Evolutionary conservation across 148 eudicot species (phyloP).

Genomic region (Rhododendron henanense): DNA sequence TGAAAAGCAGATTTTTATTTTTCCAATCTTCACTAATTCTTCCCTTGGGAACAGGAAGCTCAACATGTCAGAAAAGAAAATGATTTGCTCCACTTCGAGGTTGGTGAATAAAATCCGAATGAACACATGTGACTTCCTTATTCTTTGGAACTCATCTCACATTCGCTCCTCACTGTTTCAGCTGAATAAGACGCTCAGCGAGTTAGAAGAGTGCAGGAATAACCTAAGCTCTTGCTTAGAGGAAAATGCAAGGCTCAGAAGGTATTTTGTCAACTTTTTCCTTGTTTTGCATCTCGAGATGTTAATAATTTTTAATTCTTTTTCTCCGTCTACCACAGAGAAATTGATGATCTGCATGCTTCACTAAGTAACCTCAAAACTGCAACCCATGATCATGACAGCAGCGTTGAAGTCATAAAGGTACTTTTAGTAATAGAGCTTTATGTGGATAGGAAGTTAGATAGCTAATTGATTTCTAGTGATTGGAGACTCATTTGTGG

Average conservation of each 20-base stretch:
- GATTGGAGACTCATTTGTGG: background rate
- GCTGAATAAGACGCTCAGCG: slow-evolving; percentile 45
- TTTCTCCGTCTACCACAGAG: slow-evolving; percentile 37
- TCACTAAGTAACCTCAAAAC: slow-evolving; percentile 26
- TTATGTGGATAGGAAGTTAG: background rate
- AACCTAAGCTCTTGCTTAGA: slow-evolving; percentile 68
- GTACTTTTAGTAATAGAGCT: slow-evolving; percentile 21
- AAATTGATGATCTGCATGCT: slow-evolving; percentile 52
- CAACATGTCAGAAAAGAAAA: slow-evolving; percentile 22
- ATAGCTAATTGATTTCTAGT: background rate
- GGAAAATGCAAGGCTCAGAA: slow-evolving; percentile 48
- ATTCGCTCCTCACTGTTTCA: slow-evolving; percentile 19
- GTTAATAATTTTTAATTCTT: background rate
- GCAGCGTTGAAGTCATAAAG: slow-evolving; percentile 42
- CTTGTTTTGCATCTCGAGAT: background rate
- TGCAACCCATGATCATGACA: slow-evolving; percentile 22
- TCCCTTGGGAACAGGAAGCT: slow-evolving; percentile 33
- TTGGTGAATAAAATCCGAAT: slow-evolving; percentile 12
- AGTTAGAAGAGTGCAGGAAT: slow-evolving; percentile 58
- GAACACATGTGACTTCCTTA: background rate
- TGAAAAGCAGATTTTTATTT: background rate
- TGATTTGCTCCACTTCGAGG: slow-evolving; percentile 48
- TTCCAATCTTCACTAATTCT: slow-evolving; percentile 4
- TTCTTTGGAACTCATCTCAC: slow-evolving; percentile 7
- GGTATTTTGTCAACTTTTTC: slow-evolving; percentile 29